These are phyloP conservation scores for Physcomitrium patens DNA, from an alignment of 225 moss, liverwort and hornwort species.

Conservation along the genomic window DNA sequence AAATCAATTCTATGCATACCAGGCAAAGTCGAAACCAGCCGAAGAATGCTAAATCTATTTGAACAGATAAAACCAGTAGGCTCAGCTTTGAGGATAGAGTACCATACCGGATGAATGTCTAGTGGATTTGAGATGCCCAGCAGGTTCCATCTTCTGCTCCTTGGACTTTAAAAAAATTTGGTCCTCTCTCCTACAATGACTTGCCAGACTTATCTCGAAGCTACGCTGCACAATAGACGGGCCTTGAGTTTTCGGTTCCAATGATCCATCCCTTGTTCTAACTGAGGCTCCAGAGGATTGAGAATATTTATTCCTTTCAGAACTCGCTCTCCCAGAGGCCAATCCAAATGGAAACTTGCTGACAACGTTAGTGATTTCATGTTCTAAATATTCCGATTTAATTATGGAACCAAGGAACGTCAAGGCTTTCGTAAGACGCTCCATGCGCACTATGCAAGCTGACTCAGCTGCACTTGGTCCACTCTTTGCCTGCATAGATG, in stretches of 20 bases:
- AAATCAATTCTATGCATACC: not conserved
- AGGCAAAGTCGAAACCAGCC: not conserved
- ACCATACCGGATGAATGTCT: constrained; percentile 35
- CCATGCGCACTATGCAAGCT: constrained; percentile 49
- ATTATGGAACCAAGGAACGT: constrained; percentile 44
- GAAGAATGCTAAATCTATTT: not conserved
- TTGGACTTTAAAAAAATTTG: constrained; percentile 25
- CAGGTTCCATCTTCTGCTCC: constrained; percentile 29
- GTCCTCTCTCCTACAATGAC: constrained; percentile 31
- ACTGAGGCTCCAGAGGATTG: constrained; percentile 54
- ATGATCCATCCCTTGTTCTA: constrained; percentile 42
- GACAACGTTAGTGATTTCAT: constrained; percentile 42
- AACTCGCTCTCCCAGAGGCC: constrained; percentile 29
- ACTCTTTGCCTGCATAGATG: constrained; percentile 26
- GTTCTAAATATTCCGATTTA: constrained; percentile 51
- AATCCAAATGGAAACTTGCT: constrained; percentile 40
- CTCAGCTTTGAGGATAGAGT: constrained; percentile 4
- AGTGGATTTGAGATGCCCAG: constrained; percentile 25
- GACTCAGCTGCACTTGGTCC: constrained; percentile 34
- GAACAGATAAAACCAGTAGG: not conserved
- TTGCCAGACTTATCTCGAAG: constrained; percentile 24
- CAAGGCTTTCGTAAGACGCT: constrained; percentile 51
- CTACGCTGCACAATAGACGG: constrained; percentile 31
- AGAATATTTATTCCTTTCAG: constrained; percentile 39
- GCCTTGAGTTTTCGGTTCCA: constrained; percentile 58